Conservation (phyloP, 192 early-diverging fungal species). For the Lobosporangium transversale region DNA sequence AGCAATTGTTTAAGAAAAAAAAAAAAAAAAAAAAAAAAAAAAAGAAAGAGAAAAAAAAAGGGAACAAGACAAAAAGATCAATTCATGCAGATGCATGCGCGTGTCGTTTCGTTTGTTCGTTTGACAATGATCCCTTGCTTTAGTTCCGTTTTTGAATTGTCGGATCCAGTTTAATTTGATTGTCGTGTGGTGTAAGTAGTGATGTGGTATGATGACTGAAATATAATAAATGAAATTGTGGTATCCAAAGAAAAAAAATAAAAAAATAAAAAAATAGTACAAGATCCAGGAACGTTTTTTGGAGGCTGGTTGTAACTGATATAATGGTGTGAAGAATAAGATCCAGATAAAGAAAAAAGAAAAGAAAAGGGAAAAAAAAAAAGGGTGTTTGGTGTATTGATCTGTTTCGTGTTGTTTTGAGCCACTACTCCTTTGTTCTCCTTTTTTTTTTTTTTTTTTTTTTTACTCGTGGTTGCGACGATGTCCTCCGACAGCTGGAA, state of each 20-base stretch:
- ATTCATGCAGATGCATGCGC: no score
- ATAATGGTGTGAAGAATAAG: background rate
- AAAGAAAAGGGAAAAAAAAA: background rate
- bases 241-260: no score
- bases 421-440: background rate
- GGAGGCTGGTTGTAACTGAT: background rate
- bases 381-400: background rate
- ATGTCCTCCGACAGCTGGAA: constrained; percentile 34
- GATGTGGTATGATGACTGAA: no score
- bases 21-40: no score
- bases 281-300: no score
- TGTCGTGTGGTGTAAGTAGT: background rate
- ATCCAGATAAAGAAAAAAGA: background rate
- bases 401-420: background rate
- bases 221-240: no score
- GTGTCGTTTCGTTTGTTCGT: background rate
- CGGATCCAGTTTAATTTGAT: background rate
- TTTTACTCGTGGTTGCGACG: constrained; percentile 45
- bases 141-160: no score
- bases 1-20: no score
- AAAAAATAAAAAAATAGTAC: no score
- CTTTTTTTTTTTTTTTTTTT: background rate
- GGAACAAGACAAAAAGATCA: no score
- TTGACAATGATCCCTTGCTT: no score
- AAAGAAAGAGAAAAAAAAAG: background rate